A percentile compares a stretch with the other conserved stretches of the same genome.
Evolutionary conservation across 2,329 filamentous ascomycete species (phyloP).

Genomic region (Cladophialophora exuberans): DNA sequence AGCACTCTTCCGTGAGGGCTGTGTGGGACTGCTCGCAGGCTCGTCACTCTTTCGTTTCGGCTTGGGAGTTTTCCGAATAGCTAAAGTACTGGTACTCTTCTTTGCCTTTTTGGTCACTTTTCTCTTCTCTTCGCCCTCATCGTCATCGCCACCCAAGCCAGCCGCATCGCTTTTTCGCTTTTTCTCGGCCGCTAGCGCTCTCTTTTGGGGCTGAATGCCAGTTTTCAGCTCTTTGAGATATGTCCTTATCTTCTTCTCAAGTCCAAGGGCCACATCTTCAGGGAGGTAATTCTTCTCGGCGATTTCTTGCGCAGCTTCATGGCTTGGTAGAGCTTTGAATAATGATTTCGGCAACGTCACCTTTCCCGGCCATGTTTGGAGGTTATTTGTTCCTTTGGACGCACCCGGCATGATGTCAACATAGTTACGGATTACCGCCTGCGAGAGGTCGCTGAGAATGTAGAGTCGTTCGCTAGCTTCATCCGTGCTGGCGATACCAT

Average conservation of each 20-base stretch:
- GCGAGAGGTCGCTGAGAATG: slow-evolving; percentile 82
- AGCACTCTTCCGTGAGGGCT: slow-evolving; percentile 43
- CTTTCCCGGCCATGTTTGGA: slow-evolving; percentile 82
- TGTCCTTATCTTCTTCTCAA: slow-evolving; percentile 76
- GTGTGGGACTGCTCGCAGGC: slow-evolving; percentile 36
- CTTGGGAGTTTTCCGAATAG: slow-evolving; percentile 31
- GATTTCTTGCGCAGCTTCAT: slow-evolving; percentile 79
- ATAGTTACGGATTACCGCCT: slow-evolving; percentile 79
- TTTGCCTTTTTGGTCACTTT: slow-evolving; percentile 32
- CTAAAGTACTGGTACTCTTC: slow-evolving; percentile 24
- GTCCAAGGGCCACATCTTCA: slow-evolving; percentile 71
- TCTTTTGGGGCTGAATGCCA: slow-evolving; percentile 30
- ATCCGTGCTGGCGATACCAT: slow-evolving; percentile 67
- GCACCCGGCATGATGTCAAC: slow-evolving; percentile 82
- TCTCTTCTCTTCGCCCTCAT: slow-evolving; percentile 22
- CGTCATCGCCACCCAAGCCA: slow-evolving; percentile 29
- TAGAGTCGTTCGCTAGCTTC: slow-evolving; percentile 64
- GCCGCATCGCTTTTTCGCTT: slow-evolving; percentile 49
- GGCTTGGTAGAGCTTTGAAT: slow-evolving; percentile 74
- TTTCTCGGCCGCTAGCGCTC: slow-evolving; percentile 33
- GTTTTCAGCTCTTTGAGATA: slow-evolving; percentile 62
- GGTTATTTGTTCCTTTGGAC: slow-evolving; percentile 55
- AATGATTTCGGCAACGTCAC: slow-evolving; percentile 78
- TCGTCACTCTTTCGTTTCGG: slow-evolving; percentile 46
- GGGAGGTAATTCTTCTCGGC: slow-evolving; percentile 84